Base-by-base conservation (phyloP, 2,329 filamentous ascomycete genomes). In the Phialemoniopsis sp. region DNA sequence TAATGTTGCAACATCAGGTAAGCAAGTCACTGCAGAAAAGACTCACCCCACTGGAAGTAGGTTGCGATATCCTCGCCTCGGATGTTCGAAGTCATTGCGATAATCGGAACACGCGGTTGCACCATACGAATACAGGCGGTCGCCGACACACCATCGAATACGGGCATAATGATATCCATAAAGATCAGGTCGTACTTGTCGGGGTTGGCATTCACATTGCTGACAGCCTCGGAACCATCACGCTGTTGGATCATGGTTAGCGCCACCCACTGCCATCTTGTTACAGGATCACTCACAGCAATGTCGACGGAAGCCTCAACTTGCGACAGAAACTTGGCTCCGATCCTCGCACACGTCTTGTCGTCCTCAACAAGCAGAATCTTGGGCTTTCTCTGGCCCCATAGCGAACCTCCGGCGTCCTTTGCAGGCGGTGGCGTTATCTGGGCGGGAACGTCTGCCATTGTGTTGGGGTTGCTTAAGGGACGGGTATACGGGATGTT, bases 61-160 rank as follows among this genome's bases (percentile, higher is more conserved):
- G 94, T 90, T 39, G 91, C 87, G 45, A 97, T 94, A 58, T 98
- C 93, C 54, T 96, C 91, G 44, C 89, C 90, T 48, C 93, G 80
- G 48, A 98, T 97, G 57, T 97, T 98, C 4, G 91, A 96, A 4
- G 93, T 98, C 93, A 98, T 97, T 34, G 93, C 93, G 42, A 98
- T 88, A 53, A 98, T 94, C 1, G 93, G 93, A 15, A 87, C 82
- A 6, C 82, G 79, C 29, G 81, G 79, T 47, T 89, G 82, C 46
- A 91, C 88, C 56, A 95, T 87, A 38, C 91, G 82, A 48, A 98
- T 96, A 46, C 95, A 81, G 55, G 93, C 87, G 41, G 89, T 95
- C 3, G 93, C 91, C 13, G 90, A 95, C 6, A 97, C 89, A 50
- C 93, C 93, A 54, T 97, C 93, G 39, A 97, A 73, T 48, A 90